Evolutionary conservation across 345 rosid species (phyloP).

Genomic region (Ricinus communis): DNA sequence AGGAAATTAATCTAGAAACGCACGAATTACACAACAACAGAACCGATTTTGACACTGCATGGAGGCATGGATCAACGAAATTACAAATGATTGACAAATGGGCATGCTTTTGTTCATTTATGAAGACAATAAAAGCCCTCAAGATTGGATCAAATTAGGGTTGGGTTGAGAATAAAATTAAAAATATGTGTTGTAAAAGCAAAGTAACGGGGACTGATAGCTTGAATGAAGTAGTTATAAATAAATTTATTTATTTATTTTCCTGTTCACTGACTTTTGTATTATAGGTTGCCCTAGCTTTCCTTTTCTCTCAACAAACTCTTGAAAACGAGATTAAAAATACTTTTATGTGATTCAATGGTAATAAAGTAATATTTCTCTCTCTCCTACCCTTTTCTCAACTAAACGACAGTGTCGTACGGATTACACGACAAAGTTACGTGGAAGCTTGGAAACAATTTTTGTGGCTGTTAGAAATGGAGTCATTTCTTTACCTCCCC

Average conservation of each 20-base stretch:
- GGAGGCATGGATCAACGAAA: background rate
- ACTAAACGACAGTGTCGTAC: too few species aligned
- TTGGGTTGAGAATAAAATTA: background rate
- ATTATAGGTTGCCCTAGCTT: background rate
- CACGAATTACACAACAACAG: background rate
- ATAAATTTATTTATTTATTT: background rate
- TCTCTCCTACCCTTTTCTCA: too few species aligned
- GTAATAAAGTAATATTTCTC: too few species aligned
- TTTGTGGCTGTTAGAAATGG: too few species aligned
- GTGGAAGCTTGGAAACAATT: too few species aligned
- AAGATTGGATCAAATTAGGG: background rate
- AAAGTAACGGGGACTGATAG: background rate
- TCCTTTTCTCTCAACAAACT: conserved; percentile 10
- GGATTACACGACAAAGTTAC: too few species aligned
- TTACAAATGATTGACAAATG: background rate
- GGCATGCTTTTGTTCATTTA: background rate
- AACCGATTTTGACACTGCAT: background rate
- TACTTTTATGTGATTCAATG: too few species aligned
- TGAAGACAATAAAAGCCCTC: background rate
- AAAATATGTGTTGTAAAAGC: background rate
- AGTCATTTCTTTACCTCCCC: too few species aligned
- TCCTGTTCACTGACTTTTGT: background rate
- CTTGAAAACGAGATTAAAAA: background rate
- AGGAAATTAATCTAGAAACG: too few species aligned
- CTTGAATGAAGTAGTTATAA: background rate